Base-by-base conservation (phyloP, 805 yeast species). In the Wickerhamiella sorbophila region DNA sequence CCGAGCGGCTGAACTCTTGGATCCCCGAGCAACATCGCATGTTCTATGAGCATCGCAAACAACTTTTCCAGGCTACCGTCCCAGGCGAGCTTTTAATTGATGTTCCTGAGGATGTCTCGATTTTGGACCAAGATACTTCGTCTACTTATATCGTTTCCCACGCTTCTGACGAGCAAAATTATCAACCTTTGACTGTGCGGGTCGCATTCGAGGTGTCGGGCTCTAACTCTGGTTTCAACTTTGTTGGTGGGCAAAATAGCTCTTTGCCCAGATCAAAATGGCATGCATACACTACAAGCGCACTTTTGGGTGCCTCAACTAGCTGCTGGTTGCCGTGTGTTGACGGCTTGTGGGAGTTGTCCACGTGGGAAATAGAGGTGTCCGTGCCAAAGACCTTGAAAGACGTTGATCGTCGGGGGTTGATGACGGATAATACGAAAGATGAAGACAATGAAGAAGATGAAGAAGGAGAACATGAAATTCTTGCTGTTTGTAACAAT, bases 301-400 rank as follows among this genome's bases (percentile, higher is more conserved):
- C 83, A 4, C 86, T 84, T 22, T 61, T 78, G 36, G 84, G 85
- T 15, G 69, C 80, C 3, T 74, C 91, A 14, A 82, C 97, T 0
- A 83, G 95, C 2, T 79, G 86, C n/a, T 91, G 99, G 99, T 81
- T 91, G 38, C 99, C 99, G 0, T 91, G 98, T 56, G 70, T 91
- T 4, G 96, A 91, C 49, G 82, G 79, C 36, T 59, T 86, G 26
- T 79, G 87, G 72, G 95, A 86, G 52, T 73, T 84, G 47, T 79
- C 82, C 34, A 80, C 95, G 1, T 91, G 97, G 97, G 86, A 86
- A 48, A 57, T 91, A 8, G 94, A 84, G 54, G 66, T 91, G n/a
- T 74, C 78, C 46, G 76, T 85, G 2, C 95, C 96, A 0, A 72
- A 83, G 52, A 77, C 88, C 0, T 68, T 87, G 1, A 74, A 74